Evolutionary conservation across 1,284 basidiomycete genomes (phyloP).

Genomic region (Bjerkandera adusta): DNA sequence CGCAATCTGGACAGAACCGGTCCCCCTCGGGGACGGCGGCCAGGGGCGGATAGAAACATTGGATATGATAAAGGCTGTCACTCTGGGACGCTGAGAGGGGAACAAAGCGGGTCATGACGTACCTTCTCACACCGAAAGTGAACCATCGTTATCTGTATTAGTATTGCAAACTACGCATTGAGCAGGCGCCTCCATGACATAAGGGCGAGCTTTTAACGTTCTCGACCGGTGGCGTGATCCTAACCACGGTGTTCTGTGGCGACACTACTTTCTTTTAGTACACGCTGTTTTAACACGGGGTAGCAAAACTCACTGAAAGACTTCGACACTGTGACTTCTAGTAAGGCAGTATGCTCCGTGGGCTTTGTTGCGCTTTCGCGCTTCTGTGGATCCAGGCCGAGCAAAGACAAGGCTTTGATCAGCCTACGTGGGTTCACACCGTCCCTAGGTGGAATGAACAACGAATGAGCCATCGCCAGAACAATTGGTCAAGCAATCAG

Average conservation of each 20-base stretch:
- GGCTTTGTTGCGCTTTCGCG: constrained; percentile 90
- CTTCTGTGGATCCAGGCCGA: constrained; percentile 78
- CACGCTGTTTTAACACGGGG: background rate
- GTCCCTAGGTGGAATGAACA: too few species aligned
- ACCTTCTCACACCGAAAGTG: constrained; percentile 84
- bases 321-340: constrained; percentile 71
- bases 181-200: constrained; percentile 66
- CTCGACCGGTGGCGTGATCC: constrained; percentile 71
- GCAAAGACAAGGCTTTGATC: too few species aligned
- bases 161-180: constrained; percentile 72
- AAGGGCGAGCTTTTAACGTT: constrained; percentile 70
- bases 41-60: constrained; percentile 81
- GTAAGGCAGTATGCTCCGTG: constrained; percentile 65
- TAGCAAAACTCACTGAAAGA: constrained; percentile 66
- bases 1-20: constrained; percentile 87
- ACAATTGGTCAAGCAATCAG: too few species aligned
- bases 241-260: constrained; percentile 85
- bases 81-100: constrained; percentile 34
- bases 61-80: constrained; percentile 89
- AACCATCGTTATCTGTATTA: constrained; percentile 66
- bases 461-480: too few species aligned
- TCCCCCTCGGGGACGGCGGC: constrained; percentile 81
- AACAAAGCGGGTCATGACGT: constrained; percentile 20
- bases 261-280: constrained; percentile 46
- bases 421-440: too few species aligned